Evolutionary conservation across 352 stramenopile genomes (phyloP).

Genomic region (Nothophytophthora sp.): DNA sequence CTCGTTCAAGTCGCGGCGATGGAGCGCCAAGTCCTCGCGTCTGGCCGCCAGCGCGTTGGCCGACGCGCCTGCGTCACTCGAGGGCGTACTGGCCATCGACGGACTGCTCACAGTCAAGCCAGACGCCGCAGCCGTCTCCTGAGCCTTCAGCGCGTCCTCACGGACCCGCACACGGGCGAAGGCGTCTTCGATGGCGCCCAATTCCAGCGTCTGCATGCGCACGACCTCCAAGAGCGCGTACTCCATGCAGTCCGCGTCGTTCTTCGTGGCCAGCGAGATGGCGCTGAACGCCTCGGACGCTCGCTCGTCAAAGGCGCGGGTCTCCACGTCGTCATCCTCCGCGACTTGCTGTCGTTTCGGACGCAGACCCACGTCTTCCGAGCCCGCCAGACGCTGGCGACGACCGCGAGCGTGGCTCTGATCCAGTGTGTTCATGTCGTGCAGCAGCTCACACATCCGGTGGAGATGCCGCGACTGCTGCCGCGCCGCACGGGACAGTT

Average conservation of each 20-base stretch:
- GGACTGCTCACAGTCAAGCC: slow-evolving; percentile 13
- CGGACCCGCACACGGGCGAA: slow-evolving; percentile 58
- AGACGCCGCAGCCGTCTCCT: slow-evolving; percentile 25
- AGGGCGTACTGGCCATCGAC: slow-evolving; percentile 7
- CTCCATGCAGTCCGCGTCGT: slow-evolving; percentile 81
- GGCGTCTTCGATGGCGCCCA: slow-evolving; percentile 74
- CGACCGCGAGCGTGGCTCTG: slow-evolving; percentile 43
- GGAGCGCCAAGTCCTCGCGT: slow-evolving; percentile 48
- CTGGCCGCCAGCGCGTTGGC: slow-evolving; percentile 40
- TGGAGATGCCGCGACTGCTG: slow-evolving; percentile 70
- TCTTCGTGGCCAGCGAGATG: slow-evolving; percentile 69
- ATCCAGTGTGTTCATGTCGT: slow-evolving; percentile 74
- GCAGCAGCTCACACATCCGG: slow-evolving; percentile 68
- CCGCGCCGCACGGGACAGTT: slow-evolving; percentile 61
- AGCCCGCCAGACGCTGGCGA: slow-evolving; percentile 28
- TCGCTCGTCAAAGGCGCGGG: slow-evolving; percentile 63
- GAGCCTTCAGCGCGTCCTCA: slow-evolving; percentile 45
- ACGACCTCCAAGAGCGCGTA: slow-evolving; percentile 79
- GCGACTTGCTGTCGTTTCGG: too few relatives aligned
- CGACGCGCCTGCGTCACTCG: slow-evolving; percentile 18
- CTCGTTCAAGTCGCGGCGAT: slow-evolving; percentile 48
- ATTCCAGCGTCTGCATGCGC: slow-evolving; percentile 78
- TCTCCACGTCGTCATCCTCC: slow-evolving; percentile 73
- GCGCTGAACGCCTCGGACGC: slow-evolving; percentile 74
- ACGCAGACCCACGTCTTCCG: slow-evolving; percentile 17